phyloP scores from a whole-genome alignment of 2,329 filamentous ascomycete species.

The Talaromyces sp. region DNA sequence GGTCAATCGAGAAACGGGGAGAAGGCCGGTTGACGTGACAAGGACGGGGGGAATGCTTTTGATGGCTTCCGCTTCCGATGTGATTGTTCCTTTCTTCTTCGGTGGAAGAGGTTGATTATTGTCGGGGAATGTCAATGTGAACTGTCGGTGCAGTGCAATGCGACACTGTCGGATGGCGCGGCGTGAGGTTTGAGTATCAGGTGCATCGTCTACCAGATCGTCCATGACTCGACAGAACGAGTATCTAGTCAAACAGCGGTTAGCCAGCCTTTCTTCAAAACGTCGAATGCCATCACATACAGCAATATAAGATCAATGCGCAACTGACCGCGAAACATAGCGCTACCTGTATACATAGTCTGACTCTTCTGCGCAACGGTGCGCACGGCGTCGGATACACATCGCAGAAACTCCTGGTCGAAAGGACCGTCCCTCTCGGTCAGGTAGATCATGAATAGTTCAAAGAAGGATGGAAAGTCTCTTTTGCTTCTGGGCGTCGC shows the following conservation, averaged over 20 bases:
- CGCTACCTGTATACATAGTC: conserved; percentile 70
- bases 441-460: background rate
- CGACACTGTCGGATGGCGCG: conserved; percentile 6
- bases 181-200: conserved; percentile 28
- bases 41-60: background rate
- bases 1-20: background rate
- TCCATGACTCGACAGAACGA: conserved; percentile 55
- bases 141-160: background rate
- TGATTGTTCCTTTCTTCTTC: background rate
- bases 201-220: conserved; percentile 66
- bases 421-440: conserved; percentile 42
- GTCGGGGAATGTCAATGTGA: conserved; percentile 8
- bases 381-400: conserved; percentile 56
- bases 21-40: background rate
- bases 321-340: conserved; percentile 63
- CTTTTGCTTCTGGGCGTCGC: background rate
- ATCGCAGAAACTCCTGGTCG: conserved; percentile 55
- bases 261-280: background rate
- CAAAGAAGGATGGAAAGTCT: background rate
- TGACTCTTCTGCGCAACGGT: conserved; percentile 63
- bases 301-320: conserved; percentile 65
- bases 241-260: background rate
- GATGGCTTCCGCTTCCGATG: background rate
- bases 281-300: conserved; percentile 31
- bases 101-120: background rate